These are phyloP conservation scores for Tulasnella sp. DNA, from an alignment of 768 basidiomycete genomes.

Conservation along the genomic window DNA sequence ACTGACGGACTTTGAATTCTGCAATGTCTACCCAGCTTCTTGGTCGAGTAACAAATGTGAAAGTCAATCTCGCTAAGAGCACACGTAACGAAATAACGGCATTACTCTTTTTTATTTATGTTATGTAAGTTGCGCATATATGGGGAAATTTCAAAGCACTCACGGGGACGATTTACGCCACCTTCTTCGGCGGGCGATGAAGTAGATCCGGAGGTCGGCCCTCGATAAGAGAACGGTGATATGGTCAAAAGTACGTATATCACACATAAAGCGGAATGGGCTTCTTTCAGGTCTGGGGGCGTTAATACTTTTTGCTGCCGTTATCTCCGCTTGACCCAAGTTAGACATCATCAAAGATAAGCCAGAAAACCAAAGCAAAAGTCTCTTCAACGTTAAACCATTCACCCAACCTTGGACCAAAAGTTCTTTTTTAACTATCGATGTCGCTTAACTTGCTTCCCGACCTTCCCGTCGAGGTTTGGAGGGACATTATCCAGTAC, in stretches of 20 bases:
- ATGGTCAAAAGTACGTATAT: not conserved
- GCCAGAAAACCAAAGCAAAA: too few relatives aligned
- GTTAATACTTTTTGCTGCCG: not conserved
- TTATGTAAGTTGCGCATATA: too few relatives aligned
- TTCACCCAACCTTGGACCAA: not conserved
- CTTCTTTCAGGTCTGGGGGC: not conserved
- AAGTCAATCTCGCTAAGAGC: not conserved
- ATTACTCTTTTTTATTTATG: not conserved
- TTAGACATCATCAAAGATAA: not conserved
- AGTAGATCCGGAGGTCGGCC: not conserved
- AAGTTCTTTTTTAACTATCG: not conserved
- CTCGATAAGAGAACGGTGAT: slow-evolving; percentile 5
- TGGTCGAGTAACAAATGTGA: too few relatives aligned
- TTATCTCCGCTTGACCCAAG: slow-evolving; percentile 2
- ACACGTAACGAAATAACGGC: not conserved
- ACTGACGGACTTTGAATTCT: not conserved
- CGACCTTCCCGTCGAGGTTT: not conserved
- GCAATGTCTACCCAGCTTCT: not conserved
- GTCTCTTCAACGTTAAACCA: not conserved
- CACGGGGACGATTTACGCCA: not conserved
- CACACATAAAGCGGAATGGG: not conserved
- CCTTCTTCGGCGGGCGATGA: not conserved
- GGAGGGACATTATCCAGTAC: not conserved
- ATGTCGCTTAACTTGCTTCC: not conserved
- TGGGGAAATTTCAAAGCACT: not conserved